These are phyloP conservation scores for Phtheirospermum japonicum DNA, from an alignment of 257 asterid species.

Conservation along the genomic window DNA sequence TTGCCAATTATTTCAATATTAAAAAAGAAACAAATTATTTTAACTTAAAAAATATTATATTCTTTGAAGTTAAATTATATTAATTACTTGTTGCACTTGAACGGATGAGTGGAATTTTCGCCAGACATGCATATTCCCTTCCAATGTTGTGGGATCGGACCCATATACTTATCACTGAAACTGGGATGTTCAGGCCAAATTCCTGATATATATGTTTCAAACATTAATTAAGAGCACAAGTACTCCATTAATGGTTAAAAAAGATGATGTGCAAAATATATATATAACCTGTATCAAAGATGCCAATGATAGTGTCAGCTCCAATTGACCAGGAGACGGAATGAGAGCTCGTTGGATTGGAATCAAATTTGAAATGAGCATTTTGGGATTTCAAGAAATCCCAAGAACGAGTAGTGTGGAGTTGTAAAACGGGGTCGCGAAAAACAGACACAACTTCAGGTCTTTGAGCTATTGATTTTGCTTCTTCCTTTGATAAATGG, in stretches of 20 bases:
- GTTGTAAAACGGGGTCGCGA: conserved; percentile 59
- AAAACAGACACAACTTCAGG: conserved; percentile 83
- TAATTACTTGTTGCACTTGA: conserved; percentile 67
- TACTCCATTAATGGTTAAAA: too few relatives aligned
- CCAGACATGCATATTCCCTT: conserved; percentile 76
- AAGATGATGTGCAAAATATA: too few relatives aligned
- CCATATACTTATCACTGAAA: conserved; percentile 53
- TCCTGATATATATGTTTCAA: conserved; percentile 43
- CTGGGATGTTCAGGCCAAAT: conserved; percentile 93
- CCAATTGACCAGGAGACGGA: conserved; percentile 32
- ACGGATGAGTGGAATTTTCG: conserved; percentile 12
- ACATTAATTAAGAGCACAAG: too few relatives aligned
- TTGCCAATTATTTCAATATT: too few relatives aligned
- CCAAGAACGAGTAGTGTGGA: conserved; percentile 95
- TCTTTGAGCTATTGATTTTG: conserved; percentile 41
- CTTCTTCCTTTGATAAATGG: conserved; percentile 62
- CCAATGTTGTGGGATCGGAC: conserved; percentile 68
- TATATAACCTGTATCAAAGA: conserved; percentile 86
- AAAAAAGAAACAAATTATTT: too few relatives aligned
- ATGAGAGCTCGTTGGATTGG: conserved; percentile 4
- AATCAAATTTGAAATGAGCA: conserved; percentile 32
- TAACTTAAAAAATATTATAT: too few relatives aligned
- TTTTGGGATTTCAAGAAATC: conserved; percentile 63
- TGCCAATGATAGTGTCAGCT: conserved; percentile 64
- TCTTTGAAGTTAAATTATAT: too few relatives aligned